Conservation (phyloP, 306 rosid genomes). For the Vicia villosa region DNA sequence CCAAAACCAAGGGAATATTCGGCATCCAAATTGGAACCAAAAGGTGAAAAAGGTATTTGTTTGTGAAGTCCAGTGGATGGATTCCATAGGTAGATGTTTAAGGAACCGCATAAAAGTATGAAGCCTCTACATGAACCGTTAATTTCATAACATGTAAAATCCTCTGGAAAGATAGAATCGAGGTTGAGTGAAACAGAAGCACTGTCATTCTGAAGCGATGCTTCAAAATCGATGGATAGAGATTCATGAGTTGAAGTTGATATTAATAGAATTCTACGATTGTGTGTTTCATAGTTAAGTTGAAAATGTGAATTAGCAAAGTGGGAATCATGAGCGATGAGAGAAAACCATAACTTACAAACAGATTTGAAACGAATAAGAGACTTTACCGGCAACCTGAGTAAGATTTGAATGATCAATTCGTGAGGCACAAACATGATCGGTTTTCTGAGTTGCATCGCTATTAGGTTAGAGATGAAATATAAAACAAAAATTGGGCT, state of each 20-base stretch:
- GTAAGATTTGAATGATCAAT: neutral
- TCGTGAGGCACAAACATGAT: neutral
- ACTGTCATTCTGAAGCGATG: neutral
- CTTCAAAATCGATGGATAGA: neutral
- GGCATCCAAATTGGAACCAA: neutral
- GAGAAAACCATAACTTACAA: slow-evolving; percentile 6
- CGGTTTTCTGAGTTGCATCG: too few species aligned
- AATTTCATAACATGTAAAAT: too few species aligned
- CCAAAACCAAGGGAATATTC: slow-evolving; percentile 1
- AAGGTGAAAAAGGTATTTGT: neutral
- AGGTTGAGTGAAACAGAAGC: neutral
- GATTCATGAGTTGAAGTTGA: too few species aligned
- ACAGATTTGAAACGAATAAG: neutral
- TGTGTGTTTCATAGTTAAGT: neutral
- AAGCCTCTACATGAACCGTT: slow-evolving; percentile 19
- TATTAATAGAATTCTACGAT: neutral
- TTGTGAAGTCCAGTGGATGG: slow-evolving; percentile 19
- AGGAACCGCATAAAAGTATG: neutral
- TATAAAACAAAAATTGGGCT: too few species aligned
- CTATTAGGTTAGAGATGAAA: too few species aligned
- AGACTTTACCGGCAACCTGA: neutral
- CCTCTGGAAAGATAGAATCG: too few species aligned
- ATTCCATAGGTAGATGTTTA: neutral
- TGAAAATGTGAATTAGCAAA: slow-evolving; percentile 24
- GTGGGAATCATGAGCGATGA: neutral